Conservation (phyloP, 768 basidiomycete species). For the Rubroboletus pulcherrimus region DNA sequence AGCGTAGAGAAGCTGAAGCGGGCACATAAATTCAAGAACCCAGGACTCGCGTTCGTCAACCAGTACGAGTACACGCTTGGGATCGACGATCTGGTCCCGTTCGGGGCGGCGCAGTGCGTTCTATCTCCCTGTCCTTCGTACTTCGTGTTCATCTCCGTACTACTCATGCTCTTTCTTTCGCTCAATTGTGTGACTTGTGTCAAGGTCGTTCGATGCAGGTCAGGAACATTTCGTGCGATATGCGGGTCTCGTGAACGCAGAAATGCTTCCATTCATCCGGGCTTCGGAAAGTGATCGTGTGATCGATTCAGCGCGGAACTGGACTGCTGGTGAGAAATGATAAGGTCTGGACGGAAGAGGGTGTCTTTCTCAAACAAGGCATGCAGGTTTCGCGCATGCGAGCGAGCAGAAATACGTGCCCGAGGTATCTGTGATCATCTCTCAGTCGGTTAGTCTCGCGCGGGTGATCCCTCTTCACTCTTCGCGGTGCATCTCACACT, state of each 20-base stretch:
- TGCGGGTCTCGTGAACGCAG: conserved; percentile 37
- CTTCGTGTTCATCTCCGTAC: conserved; percentile 36
- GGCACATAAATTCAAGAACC: conserved; percentile 41
- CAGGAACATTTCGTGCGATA: conserved; percentile 50
- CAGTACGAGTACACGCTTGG: conserved; percentile 58
- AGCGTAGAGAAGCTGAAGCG: conserved; percentile 53
- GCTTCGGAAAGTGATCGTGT: conserved; percentile 50
- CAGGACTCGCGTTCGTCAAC: conserved; percentile 47
- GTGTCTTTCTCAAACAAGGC: background rate
- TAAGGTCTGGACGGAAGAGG: background rate
- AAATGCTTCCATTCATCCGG: conserved; percentile 49
- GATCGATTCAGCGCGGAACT: conserved; percentile 61
- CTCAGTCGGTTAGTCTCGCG: conserved; percentile 43
- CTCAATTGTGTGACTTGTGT: background rate
- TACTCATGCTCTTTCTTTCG: background rate
- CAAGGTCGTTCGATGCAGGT: conserved; percentile 50
- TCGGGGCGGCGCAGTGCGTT: conserved; percentile 67
- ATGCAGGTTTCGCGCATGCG: conserved; percentile 43
- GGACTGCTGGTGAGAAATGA: conserved; percentile 49
- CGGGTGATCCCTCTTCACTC: background rate
- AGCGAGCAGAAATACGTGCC: conserved; percentile 44
- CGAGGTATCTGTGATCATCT: conserved; percentile 49
- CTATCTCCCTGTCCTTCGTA: conserved; percentile 31
- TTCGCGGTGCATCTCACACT: background rate
- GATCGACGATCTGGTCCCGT: conserved; percentile 53